Evolutionary conservation across 768 basidiomycete species (phyloP).

Genomic region (Lentinula aciculospora): DNA sequence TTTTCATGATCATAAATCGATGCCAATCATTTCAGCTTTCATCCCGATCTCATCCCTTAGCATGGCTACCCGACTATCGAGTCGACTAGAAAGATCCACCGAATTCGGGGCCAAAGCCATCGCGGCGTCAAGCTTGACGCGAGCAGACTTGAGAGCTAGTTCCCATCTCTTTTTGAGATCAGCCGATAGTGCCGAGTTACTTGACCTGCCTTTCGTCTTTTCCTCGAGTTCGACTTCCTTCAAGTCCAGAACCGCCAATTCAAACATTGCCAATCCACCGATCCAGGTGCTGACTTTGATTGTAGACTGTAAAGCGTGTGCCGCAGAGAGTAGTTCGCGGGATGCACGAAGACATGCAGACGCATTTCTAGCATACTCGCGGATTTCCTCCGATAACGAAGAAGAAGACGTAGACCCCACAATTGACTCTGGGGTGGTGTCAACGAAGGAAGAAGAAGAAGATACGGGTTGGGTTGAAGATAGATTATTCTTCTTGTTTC

Average conservation of each 20-base stretch:
- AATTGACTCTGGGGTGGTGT: neutral
- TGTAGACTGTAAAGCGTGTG: slow-evolving; percentile 31
- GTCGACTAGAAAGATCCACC: slow-evolving; percentile 58
- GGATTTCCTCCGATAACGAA: neutral
- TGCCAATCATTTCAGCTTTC: slow-evolving; percentile 45
- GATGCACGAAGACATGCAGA: slow-evolving; percentile 20
- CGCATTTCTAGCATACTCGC: neutral
- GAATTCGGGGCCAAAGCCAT: slow-evolving; percentile 42
- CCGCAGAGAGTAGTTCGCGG: slow-evolving; percentile 31
- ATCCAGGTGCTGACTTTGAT: slow-evolving; percentile 64
- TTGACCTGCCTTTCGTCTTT: slow-evolving; percentile 10
- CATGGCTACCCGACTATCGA: slow-evolving; percentile 69
- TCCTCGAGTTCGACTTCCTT: slow-evolving; percentile 42
- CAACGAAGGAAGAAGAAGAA: neutral
- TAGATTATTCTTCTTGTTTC: neutral
- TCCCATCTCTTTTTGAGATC: slow-evolving; percentile 40
- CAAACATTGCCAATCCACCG: slow-evolving; percentile 59
- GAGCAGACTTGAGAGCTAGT: slow-evolving; percentile 40
- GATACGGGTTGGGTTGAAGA: neutral
- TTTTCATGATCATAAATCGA: neutral
- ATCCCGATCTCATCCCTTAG: slow-evolving; percentile 61
- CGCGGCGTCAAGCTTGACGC: slow-evolving; percentile 46
- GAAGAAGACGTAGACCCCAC: neutral
- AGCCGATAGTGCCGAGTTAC: neutral
- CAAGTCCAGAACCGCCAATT: slow-evolving; percentile 66